phyloP scores from a whole-genome alignment of 2,329 filamentous ascomycete species.

The Juglanconis oblonga region DNA sequence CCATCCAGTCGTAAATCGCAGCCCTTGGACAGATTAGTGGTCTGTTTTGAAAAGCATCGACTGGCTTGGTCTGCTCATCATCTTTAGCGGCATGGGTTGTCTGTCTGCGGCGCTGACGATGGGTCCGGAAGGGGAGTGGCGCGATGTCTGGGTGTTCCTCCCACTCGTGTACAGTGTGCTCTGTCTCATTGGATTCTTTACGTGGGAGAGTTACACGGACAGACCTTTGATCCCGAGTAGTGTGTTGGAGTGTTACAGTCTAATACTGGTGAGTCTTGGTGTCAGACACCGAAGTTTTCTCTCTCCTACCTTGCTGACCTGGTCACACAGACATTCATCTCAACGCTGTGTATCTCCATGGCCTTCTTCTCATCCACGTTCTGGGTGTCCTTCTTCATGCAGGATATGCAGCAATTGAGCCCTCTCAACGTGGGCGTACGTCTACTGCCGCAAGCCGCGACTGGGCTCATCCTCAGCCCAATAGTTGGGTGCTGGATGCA shows the following conservation, averaged over 20 bases:
- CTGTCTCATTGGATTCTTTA: conserved; percentile 28
- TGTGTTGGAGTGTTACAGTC: conserved; percentile 23
- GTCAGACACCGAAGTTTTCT: no score
- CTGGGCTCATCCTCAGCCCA: conserved; percentile 30
- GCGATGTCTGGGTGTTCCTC: conserved; percentile 31
- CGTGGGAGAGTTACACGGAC: conserved; percentile 30
- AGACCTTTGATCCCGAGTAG: conserved; percentile 31
- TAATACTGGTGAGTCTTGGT: background rate
- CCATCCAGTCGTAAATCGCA: conserved; percentile 20
- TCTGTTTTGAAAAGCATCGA: conserved; percentile 26
- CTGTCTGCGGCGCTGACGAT: conserved; percentile 30
- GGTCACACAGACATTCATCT: conserved; percentile 23
- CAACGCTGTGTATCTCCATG: conserved; percentile 29
- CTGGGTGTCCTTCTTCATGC: conserved; percentile 34
- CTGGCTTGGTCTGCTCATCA: conserved; percentile 28
- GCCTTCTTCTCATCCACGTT: conserved; percentile 32
- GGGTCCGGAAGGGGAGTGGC: conserved; percentile 31
- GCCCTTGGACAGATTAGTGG: conserved; percentile 20
- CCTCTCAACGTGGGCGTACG: conserved; percentile 30
- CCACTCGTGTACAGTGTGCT: conserved; percentile 28
- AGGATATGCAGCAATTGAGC: conserved; percentile 27
- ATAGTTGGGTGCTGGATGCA: background rate
- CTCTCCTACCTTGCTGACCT: background rate
- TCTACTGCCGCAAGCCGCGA: conserved; percentile 31
- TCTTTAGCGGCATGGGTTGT: conserved; percentile 28